Evolutionary conservation across 1,284 basidiomycete genomes (phyloP).

Genomic region (Vanrija sp.): DNA sequence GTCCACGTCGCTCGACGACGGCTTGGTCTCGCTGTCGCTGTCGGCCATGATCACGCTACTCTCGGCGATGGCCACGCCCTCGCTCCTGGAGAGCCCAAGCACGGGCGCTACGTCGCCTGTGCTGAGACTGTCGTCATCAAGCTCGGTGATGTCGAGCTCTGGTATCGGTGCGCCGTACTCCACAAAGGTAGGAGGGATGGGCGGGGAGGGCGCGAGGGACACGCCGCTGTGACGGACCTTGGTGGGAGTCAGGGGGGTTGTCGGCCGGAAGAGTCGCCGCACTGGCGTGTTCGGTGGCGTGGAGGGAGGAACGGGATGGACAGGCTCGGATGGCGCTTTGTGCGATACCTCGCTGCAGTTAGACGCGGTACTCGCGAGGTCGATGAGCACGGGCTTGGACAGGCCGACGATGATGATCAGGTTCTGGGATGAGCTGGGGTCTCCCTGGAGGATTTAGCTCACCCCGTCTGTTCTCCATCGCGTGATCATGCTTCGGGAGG

Average conservation of each 20-base stretch:
- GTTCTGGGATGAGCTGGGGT: background rate
- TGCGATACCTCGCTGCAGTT: background rate
- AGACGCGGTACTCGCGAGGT: background rate
- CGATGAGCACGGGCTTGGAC: slow-evolving; percentile 7
- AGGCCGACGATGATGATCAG: slow-evolving; percentile 10
- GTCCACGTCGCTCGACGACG: too few relatives aligned
- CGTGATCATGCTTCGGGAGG: background rate
- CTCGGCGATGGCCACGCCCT: too few relatives aligned
- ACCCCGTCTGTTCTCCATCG: background rate
- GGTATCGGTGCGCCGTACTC: slow-evolving; percentile 7
- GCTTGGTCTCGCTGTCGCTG: too few relatives aligned
- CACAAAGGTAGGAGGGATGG: slow-evolving; percentile 2
- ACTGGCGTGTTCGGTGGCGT: too few relatives aligned
- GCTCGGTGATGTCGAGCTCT: background rate
- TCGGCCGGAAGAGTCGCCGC: too few relatives aligned
- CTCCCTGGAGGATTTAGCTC: background rate
- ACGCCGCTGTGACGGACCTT: background rate
- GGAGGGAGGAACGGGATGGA: background rate
- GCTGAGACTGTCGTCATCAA: slow-evolving; percentile 2
- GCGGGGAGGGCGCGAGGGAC: background rate
- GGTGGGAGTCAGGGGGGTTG: background rate
- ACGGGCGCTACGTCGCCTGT: background rate
- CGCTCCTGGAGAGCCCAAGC: too few relatives aligned
- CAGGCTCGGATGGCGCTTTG: background rate
- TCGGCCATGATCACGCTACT: too few relatives aligned